Percentiles rank a stretch among this genome's conserved stretches.
phyloP scores from a whole-genome alignment of 169 alveolate genomes.

The Plasmodium gonderi region DNA sequence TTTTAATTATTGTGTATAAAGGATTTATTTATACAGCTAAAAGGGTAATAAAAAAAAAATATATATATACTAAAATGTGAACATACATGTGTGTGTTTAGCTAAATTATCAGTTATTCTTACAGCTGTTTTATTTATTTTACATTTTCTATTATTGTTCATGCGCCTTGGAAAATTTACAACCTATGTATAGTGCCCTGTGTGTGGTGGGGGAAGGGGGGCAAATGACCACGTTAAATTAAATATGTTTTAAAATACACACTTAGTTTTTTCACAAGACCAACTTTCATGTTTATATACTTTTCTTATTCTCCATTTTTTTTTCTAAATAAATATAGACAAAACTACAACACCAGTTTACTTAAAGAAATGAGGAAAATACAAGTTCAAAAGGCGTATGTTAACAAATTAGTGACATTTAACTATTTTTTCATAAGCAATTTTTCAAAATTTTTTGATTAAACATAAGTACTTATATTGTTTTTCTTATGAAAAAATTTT shows the following conservation, averaged over 20 bases:
- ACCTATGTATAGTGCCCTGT: not conserved
- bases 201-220: not conserved
- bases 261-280: not conserved
- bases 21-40: not conserved
- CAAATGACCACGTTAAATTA: not conserved
- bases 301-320: not conserved
- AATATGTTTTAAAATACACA: not conserved
- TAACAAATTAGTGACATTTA: not conserved
- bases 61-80: not conserved
- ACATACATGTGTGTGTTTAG: not conserved
- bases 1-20: constrained; percentile 1
- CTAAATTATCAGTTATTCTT: not conserved
- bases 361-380: no score
- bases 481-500: not conserved
- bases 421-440: not conserved
- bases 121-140: not conserved
- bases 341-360: not conserved
- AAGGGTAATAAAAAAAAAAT: constrained; percentile 16
- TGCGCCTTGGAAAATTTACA: not conserved
- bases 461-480: not conserved
- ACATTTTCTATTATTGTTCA: not conserved
- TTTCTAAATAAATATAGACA: not conserved
- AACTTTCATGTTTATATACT: not conserved
- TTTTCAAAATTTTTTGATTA: not conserved
- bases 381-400: not conserved